phyloP scores from a whole-genome alignment of 1,284 basidiomycete genomes.

The Gymnopus androsaceus region DNA sequence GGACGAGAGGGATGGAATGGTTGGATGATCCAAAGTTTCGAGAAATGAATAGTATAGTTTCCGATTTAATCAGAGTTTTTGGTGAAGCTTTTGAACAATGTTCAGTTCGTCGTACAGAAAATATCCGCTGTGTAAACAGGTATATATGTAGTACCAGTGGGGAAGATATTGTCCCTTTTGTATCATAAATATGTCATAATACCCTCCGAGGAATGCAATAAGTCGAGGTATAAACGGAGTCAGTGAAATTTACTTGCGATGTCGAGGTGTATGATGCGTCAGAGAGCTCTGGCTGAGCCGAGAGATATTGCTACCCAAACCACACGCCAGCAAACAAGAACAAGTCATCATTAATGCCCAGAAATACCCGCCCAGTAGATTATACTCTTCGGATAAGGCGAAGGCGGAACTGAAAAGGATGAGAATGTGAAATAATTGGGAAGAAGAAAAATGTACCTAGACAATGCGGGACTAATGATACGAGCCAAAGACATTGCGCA shows the following conservation, averaged over 20 bases:
- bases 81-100: too few relatives aligned
- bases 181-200: not conserved
- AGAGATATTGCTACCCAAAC: not conserved
- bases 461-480: slow-evolving; percentile 6
- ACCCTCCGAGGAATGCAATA: too few relatives aligned
- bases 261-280: not conserved
- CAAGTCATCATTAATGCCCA: slow-evolving; percentile 6
- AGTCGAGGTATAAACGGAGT: too few relatives aligned
- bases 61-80: not conserved
- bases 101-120: too few relatives aligned
- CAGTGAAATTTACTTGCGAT: not conserved
- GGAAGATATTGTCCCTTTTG: too few relatives aligned
- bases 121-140: too few relatives aligned
- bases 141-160: too few relatives aligned
- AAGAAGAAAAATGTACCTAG: slow-evolving; percentile 3
- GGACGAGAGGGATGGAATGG: slow-evolving; percentile 44
- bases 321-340: not conserved
- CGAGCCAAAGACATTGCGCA: slow-evolving; percentile 11
- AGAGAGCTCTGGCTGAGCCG: slow-evolving; percentile 5
- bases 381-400: slow-evolving; percentile 9
- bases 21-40: slow-evolving; percentile 29
- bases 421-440: not conserved
- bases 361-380: slow-evolving; percentile 11
- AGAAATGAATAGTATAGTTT: not conserved
- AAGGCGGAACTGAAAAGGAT: slow-evolving; percentile 9